These are phyloP conservation scores for Claviceps sp. DNA, from an alignment of 2,329 filamentous ascomycete genomes.

Conservation along the genomic window DNA sequence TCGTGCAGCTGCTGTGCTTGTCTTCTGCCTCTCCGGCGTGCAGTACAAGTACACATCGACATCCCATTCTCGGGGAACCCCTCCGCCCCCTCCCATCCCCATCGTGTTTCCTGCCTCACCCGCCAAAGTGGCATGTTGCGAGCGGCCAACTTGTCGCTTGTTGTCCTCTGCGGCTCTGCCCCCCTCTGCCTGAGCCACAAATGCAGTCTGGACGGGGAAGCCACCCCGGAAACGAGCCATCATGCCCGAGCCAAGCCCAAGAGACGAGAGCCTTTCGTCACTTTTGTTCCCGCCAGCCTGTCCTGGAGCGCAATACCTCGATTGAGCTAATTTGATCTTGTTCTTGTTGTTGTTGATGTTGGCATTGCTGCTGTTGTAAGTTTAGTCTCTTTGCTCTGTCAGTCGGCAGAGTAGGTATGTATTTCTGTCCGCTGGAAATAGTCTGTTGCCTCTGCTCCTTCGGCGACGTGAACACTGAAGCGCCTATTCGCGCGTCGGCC, in stretches of 20 bases:
- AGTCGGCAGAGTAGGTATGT: not conserved
- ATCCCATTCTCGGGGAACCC: not conserved
- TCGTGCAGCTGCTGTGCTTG: no score
- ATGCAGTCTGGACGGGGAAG: no score
- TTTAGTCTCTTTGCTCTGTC: no score
- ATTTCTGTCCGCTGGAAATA: not conserved
- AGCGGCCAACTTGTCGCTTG: not conserved
- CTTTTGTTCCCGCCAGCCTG: no score
- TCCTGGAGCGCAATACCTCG: no score
- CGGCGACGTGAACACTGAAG: not conserved
- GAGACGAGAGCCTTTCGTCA: no score
- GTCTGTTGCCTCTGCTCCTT: not conserved
- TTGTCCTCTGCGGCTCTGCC: not conserved
- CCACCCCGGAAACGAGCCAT: not conserved
- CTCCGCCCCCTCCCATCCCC: no score
- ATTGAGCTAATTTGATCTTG: no score
- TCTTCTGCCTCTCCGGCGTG: no score
- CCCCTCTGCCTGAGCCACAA: not conserved
- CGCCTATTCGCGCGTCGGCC: not conserved
- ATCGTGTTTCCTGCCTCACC: not conserved
- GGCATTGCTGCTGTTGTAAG: no score
- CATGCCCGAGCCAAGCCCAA: no score
- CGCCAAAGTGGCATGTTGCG: not conserved
- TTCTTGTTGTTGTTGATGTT: no score
- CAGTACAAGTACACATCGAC: not conserved